Evolutionary conservation across 1,284 basidiomycete species (phyloP).

Genomic region (Irpex sp.): DNA sequence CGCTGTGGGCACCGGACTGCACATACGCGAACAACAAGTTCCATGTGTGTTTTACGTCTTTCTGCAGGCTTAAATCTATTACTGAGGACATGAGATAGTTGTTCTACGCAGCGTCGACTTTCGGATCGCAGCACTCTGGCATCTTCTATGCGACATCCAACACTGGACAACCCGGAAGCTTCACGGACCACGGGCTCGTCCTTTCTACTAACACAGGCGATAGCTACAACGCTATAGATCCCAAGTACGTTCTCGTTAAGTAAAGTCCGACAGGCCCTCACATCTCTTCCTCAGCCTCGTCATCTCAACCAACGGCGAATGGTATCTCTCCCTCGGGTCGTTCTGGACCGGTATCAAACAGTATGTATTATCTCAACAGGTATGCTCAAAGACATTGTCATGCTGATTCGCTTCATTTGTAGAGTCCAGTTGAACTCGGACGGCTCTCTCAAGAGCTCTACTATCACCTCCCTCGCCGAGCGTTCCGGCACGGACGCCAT

Average conservation of each 20-base stretch:
- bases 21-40: background rate
- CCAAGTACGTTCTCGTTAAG: background rate
- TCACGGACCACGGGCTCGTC: slow-evolving; percentile 27
- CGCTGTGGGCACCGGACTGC: background rate
- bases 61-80: too few relatives aligned
- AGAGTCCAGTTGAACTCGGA: slow-evolving; percentile 17
- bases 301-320: slow-evolving; percentile 17
- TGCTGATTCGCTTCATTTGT: too few relatives aligned
- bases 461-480: slow-evolving; percentile 39
- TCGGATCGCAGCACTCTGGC: slow-evolving; percentile 45
- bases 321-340: slow-evolving; percentile 44
- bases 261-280: background rate
- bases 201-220: background rate
- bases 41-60: background rate
- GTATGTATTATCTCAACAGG: slow-evolving; percentile 16
- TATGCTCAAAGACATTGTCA: too few relatives aligned
- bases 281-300: background rate
- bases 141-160: slow-evolving; percentile 46
- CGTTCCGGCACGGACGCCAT: slow-evolving; percentile 40
- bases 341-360: slow-evolving; percentile 48
- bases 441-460: slow-evolving; percentile 34
- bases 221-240: background rate
- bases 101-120: slow-evolving; percentile 40
- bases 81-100: slow-evolving; percentile 22
- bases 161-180: slow-evolving; percentile 39